phyloP scores from a whole-genome alignment of 371 early-diverging fungal species.

The Phascolomyces articulosus region DNA sequence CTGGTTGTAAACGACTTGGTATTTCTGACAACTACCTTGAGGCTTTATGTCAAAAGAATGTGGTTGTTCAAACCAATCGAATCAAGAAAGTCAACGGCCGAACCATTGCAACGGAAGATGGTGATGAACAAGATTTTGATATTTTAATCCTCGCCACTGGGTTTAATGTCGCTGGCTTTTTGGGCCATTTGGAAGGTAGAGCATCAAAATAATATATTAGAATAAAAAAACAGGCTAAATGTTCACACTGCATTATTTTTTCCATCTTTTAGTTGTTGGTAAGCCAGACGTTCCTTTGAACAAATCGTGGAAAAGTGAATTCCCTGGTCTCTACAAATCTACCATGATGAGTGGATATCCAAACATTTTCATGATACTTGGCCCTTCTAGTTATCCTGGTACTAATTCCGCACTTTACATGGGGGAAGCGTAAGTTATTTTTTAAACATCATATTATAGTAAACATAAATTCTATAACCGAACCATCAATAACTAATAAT shows the following conservation, averaged over 20 bases:
- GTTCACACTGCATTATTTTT: no score
- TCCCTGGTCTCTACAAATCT: conserved; percentile 24
- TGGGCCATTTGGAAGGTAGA: conserved; percentile 31
- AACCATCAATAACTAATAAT: no score
- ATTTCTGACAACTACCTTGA: conserved; percentile 53
- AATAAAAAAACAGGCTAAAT: no score
- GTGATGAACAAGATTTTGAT: conserved; percentile 49
- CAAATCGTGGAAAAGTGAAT: conserved; percentile 15
- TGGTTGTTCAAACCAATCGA: conserved; percentile 41
- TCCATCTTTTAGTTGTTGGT: conserved; percentile 9
- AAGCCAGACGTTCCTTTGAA: neutral
- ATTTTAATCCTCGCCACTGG: conserved; percentile 67
- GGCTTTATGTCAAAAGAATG: conserved; percentile 46
- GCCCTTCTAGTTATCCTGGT: conserved; percentile 43
- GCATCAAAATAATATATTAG: no score
- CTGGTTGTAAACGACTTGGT: conserved; percentile 49
- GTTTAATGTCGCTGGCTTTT: conserved; percentile 48
- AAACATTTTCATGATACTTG: conserved; percentile 45
- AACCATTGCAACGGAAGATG: conserved; percentile 41
- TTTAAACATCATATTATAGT: no score
- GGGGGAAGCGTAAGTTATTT: conserved; percentile 33
- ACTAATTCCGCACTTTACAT: conserved; percentile 23
- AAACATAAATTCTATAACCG: no score
- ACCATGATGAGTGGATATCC: conserved; percentile 37
- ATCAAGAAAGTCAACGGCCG: conserved; percentile 45